Conservation (phyloP, 345 rosid genomes). For the Populus deltoides region DNA sequence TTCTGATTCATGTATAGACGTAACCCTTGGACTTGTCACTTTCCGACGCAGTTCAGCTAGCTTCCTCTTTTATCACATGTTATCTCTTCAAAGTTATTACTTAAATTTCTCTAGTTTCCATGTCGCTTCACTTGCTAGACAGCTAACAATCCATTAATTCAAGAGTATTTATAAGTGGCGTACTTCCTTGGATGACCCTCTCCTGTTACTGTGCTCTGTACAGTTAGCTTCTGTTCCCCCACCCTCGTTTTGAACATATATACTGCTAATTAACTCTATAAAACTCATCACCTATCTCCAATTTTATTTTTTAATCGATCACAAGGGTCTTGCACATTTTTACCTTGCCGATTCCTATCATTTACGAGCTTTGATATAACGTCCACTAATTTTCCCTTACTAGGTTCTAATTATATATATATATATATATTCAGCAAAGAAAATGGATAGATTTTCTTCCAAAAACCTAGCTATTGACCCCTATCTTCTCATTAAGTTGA, state of each 20-base stretch:
- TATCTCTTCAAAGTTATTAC: neutral
- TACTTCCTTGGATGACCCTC: neutral
- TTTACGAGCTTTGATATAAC: too few relatives aligned
- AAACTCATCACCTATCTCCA: neutral
- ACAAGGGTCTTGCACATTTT: neutral
- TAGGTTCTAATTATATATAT: too few relatives aligned
- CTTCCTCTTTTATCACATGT: neutral
- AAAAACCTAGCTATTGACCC: neutral
- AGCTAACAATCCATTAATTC: neutral
- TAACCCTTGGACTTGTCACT: neutral
- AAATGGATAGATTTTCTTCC: neutral
- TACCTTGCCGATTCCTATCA: too few relatives aligned
- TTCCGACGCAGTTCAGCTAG: neutral
- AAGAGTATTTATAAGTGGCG: neutral
- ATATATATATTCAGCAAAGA: neutral
- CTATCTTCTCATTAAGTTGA: neutral
- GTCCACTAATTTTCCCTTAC: too few relatives aligned
- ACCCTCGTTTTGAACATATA: neutral
- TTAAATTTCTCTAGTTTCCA: neutral
- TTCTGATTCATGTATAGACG: neutral
- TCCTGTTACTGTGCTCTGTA: neutral
- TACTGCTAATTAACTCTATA: neutral
- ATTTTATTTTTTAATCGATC: neutral
- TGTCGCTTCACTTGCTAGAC: neutral
- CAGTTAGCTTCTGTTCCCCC: neutral